A percentile compares a stretch with the other conserved stretches of the same genome.
Conservation (phyloP, 2,329 filamentous ascomycete species). For the Rugonectria rugulosa region DNA sequence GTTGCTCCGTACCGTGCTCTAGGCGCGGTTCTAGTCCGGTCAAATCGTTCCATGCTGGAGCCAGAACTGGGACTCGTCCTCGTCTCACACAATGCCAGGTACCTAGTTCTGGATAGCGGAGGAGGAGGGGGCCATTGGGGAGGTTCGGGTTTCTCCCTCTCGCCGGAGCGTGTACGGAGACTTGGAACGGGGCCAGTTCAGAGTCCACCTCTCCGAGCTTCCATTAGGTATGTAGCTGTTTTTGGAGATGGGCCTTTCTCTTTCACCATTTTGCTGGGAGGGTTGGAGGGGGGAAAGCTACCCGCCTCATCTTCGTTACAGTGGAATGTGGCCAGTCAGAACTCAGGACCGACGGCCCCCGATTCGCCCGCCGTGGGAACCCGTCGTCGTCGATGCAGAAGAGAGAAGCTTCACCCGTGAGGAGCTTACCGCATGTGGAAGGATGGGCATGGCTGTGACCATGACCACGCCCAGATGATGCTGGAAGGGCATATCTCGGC, state of each 20-base stretch:
- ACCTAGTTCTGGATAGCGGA: not conserved
- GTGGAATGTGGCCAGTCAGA: not conserved
- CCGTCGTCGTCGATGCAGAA: not conserved
- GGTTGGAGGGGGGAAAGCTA: too few species aligned
- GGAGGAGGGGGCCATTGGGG: not conserved
- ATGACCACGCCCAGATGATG: not conserved
- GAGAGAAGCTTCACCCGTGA: not conserved
- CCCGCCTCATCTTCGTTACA: too few species aligned
- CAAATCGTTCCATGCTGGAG: not conserved
- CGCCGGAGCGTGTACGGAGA: conserved; percentile 10
- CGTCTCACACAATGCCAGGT: too few species aligned
- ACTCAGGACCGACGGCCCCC: not conserved
- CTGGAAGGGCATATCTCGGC: conserved; percentile 40
- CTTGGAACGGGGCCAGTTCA: not conserved
- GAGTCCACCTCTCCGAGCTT: conserved; percentile 13
- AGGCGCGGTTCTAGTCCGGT: too few species aligned
- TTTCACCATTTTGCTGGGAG: too few species aligned
- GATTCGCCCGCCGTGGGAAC: not conserved
- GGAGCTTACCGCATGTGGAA: conserved; percentile 35
- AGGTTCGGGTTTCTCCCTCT: too few species aligned
- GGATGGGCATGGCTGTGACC: conserved; percentile 9
- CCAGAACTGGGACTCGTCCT: too few species aligned
- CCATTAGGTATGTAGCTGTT: not conserved
- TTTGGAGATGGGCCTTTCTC: not conserved
- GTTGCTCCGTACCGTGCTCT: too few species aligned